These are phyloP conservation scores for Chaetoceros muelleri DNA, from an alignment of 108 stramenopile genomes.

Conservation along the genomic window DNA sequence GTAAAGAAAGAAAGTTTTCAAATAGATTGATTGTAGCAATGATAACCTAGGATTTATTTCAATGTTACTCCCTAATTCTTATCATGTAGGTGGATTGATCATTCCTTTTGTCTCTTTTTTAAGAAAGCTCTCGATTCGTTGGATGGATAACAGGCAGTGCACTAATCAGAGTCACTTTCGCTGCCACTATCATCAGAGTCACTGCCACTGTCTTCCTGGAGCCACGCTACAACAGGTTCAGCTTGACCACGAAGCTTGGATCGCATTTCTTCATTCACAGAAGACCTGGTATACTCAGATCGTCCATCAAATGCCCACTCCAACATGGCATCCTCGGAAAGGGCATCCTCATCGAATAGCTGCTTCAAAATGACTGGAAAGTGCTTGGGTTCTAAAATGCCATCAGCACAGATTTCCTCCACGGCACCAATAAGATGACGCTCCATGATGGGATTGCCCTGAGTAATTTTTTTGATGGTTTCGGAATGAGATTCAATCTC, in stretches of 20 bases:
- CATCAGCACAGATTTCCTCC: conserved; percentile 56
- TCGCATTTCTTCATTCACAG: conserved; percentile 70
- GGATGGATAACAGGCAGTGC: too few species aligned
- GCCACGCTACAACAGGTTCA: conserved; percentile 82
- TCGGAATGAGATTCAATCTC: conserved; percentile 58
- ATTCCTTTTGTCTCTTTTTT: too few species aligned
- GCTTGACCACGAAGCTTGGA: conserved; percentile 67
- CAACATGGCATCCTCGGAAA: conserved; percentile 84
- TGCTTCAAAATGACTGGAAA: conserved; percentile 87
- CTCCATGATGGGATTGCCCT: conserved; percentile 67
- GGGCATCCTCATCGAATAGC: conserved; percentile 80
- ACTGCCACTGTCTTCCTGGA: conserved; percentile 77
- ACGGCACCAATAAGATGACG: conserved; percentile 76
- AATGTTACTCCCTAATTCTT: too few species aligned
- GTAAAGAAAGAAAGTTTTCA: too few species aligned
- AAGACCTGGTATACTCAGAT: conserved; percentile 55
- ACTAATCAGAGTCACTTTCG: too few species aligned
- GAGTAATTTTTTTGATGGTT: conserved; percentile 46
- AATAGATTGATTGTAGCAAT: too few species aligned
- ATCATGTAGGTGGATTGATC: too few species aligned
- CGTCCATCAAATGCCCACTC: conserved; percentile 86
- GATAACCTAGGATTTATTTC: too few species aligned
- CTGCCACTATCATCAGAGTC: conserved; percentile 31
- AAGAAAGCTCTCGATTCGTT: too few species aligned
- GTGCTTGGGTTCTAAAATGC: conserved; percentile 53